Evolutionary conservation across 805 yeast genomes (phyloP).

Genomic region (Kuraishia ogatae): DNA sequence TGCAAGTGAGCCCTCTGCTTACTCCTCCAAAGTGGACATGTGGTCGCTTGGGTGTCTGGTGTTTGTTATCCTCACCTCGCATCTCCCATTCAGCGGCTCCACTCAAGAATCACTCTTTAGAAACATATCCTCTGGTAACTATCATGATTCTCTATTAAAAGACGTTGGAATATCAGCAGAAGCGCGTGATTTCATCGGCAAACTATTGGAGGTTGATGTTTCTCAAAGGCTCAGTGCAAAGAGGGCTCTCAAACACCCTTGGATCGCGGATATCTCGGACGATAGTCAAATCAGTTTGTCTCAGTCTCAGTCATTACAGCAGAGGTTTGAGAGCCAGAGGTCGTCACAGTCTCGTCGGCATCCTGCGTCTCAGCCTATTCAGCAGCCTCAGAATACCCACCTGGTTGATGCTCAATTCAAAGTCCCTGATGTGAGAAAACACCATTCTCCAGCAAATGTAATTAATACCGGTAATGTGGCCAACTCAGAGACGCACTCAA

Average conservation of each 20-base stretch:
- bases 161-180: constrained; percentile 36
- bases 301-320: constrained; percentile 65
- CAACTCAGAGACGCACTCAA: not conserved
- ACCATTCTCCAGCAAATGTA: not conserved
- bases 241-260: constrained; percentile 70
- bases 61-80: constrained; percentile 87
- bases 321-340: constrained; percentile 23
- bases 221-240: constrained; percentile 61
- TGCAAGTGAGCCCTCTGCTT: constrained; percentile 21
- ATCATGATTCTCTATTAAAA: constrained; percentile 66
- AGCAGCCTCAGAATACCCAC: no score
- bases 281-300: constrained; percentile 46
- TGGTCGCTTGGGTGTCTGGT: constrained; percentile 97
- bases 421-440: not conserved
- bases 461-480: no score
- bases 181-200: constrained; percentile 65
- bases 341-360: not conserved
- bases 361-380: not conserved
- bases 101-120: constrained; percentile 81
- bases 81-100: constrained; percentile 88
- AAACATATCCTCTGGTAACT: constrained; percentile 70
- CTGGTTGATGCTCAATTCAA: no score
- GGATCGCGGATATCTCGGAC: constrained; percentile 46
- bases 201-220: constrained; percentile 74
- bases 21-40: constrained; percentile 87